These are phyloP conservation scores for Hirschfeldia incana DNA, from an alignment of 345 rosid genomes.

Conservation along the genomic window DNA sequence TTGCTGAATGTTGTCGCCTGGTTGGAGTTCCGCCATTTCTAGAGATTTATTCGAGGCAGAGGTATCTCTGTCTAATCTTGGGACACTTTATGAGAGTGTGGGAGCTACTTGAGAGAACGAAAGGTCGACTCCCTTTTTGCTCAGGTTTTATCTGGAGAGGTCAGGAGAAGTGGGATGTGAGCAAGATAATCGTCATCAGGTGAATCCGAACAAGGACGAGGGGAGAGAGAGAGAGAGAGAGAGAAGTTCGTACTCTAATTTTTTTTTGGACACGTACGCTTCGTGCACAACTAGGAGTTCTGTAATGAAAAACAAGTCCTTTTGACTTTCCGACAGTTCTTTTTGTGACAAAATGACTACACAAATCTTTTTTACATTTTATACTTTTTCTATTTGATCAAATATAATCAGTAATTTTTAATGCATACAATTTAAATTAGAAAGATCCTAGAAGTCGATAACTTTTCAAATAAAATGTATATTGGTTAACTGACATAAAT, in stretches of 20 bases:
- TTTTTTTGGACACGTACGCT: neutral
- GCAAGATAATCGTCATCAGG: neutral
- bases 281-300: neutral
- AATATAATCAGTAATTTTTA: neutral
- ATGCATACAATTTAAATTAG: neutral
- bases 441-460: neutral
- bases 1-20: neutral
- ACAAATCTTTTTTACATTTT: neutral
- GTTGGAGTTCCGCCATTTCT: slow-evolving; percentile 26
- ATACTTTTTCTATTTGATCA: neutral
- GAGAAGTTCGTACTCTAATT: neutral
- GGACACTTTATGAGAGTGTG: neutral
- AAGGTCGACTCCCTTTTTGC: slow-evolving; percentile 19
- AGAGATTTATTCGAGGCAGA: neutral
- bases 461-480: neutral
- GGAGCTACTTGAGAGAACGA: neutral
- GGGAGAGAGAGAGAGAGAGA: neutral
- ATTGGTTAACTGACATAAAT: neutral
- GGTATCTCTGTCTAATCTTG: neutral
- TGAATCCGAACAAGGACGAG: neutral
- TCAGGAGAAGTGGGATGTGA: slow-evolving; percentile 4
- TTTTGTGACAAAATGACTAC: neutral
- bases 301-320: neutral
- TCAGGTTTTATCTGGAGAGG: slow-evolving; percentile 16
- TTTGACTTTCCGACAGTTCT: neutral